Evolutionary conservation across 441 rosid genomes (phyloP).

Genomic region (Raphanus hybrid): DNA sequence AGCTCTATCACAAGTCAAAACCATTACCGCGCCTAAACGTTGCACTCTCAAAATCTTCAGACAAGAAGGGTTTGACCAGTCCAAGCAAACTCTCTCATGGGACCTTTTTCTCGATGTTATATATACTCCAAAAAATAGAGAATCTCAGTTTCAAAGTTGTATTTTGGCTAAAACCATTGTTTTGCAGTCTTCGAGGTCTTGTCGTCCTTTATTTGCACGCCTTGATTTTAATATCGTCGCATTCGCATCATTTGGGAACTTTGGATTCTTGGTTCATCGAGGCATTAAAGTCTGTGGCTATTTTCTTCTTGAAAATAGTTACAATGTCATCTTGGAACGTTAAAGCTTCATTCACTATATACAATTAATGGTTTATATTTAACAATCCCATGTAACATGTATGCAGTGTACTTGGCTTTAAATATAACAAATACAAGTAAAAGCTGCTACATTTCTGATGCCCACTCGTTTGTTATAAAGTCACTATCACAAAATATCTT

Average conservation of each 20-base stretch:
- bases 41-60: slow-evolving; percentile 12
- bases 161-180: slow-evolving; percentile 40
- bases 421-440: slow-evolving; percentile 6
- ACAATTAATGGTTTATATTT: slow-evolving; percentile 1
- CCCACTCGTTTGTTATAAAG: slow-evolving; percentile 23
- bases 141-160: slow-evolving; percentile 44
- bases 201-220: slow-evolving; percentile 41
- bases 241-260: slow-evolving; percentile 37
- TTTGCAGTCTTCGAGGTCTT: slow-evolving; percentile 58
- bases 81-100: slow-evolving; percentile 40
- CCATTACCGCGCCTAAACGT: slow-evolving; percentile 4
- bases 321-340: slow-evolving; percentile 40
- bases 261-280: slow-evolving; percentile 44
- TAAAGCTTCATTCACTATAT: slow-evolving; percentile 35
- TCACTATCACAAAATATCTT: background rate
- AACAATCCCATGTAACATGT: slow-evolving; percentile 36
- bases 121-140: slow-evolving; percentile 8
- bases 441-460: slow-evolving; percentile 42
- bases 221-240: slow-evolving; percentile 36
- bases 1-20: background rate
- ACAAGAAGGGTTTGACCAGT: slow-evolving; percentile 37
- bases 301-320: slow-evolving; percentile 34
- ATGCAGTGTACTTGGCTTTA: slow-evolving; percentile 22
- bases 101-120: slow-evolving; percentile 31
- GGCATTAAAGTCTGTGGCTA: slow-evolving; percentile 46